Percentiles rank a stretch among this genome's conserved stretches.
phyloP scores from a whole-genome alignment of 176 grass and related monocot species.

The Eragrostis curvula region DNA sequence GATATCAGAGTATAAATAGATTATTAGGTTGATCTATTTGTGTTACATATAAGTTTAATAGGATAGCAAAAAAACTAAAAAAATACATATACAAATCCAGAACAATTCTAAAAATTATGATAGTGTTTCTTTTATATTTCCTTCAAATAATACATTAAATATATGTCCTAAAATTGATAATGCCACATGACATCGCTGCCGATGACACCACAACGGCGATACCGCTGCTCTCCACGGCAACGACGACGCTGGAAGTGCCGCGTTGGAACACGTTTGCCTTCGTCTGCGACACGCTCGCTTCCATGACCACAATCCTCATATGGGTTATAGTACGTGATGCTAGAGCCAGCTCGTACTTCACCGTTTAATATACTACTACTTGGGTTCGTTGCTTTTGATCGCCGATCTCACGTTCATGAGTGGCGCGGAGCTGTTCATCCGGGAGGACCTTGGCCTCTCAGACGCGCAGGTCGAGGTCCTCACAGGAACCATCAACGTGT shows the following conservation, averaged over 20 bases:
- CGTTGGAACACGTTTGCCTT: conserved; percentile 42
- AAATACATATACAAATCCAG: too few species aligned
- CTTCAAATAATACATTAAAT: too few species aligned
- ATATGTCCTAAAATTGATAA: too few species aligned
- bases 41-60: too few species aligned
- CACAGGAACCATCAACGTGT: conserved; percentile 38
- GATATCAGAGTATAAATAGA: too few species aligned
- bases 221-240: background rate
- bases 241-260: background rate
- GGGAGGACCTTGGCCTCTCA: conserved; percentile 36
- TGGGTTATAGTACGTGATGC: conserved; percentile 36
- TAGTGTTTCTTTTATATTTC: too few species aligned
- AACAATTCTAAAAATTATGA: too few species aligned
- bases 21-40: too few species aligned
- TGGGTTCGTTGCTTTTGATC: background rate
- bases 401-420: conserved; percentile 60
- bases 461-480: conserved; percentile 56
- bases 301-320: conserved; percentile 54
- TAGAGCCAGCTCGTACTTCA: too few species aligned
- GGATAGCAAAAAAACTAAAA: too few species aligned
- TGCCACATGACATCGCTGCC: background rate
- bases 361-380: too few species aligned
- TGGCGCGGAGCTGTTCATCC: conserved; percentile 62
- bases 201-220: background rate
- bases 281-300: conserved; percentile 45